These are phyloP conservation scores for Lactarius sanguifluus DNA, from an alignment of 768 basidiomycete species.

Conservation along the genomic window DNA sequence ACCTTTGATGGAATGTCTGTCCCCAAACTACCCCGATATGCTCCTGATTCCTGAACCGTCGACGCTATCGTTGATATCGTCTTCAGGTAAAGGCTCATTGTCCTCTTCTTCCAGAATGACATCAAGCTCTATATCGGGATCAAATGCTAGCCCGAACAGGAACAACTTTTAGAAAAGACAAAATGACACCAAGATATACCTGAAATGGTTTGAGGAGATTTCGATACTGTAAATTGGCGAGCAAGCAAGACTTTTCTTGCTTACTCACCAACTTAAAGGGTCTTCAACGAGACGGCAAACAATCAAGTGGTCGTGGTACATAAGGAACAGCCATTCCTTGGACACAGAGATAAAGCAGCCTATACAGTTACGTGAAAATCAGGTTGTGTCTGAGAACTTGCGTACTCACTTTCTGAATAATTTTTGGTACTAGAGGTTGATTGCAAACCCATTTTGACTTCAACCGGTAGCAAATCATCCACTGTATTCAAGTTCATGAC, in stretches of 20 bases:
- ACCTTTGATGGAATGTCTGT: no score
- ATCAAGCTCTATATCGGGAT: not conserved
- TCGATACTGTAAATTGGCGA: not conserved
- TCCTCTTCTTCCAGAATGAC: not conserved
- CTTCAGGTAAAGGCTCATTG: not conserved
- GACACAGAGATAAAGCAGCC: not conserved
- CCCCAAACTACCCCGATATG: no score
- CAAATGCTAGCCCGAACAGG: not conserved
- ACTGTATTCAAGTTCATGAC: not conserved
- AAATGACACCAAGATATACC: not conserved
- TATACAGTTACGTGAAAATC: not conserved
- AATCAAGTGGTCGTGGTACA: not conserved
- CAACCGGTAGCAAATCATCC: not conserved
- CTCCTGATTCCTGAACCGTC: no score
- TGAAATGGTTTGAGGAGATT: not conserved
- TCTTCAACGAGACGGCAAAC: not conserved
- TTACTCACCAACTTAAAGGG: not conserved
- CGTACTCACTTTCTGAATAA: slow-evolving; percentile 1
- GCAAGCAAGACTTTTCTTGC: not conserved
- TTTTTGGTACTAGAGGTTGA: not conserved
- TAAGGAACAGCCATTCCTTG: slow-evolving; percentile 7
- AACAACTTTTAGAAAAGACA: not conserved
- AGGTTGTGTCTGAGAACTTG: not conserved
- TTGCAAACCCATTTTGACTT: not conserved
- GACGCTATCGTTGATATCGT: not conserved